Evolutionary conservation across 1,284 basidiomycete genomes (phyloP).

Genomic region (Ganoderma multipileum): DNA sequence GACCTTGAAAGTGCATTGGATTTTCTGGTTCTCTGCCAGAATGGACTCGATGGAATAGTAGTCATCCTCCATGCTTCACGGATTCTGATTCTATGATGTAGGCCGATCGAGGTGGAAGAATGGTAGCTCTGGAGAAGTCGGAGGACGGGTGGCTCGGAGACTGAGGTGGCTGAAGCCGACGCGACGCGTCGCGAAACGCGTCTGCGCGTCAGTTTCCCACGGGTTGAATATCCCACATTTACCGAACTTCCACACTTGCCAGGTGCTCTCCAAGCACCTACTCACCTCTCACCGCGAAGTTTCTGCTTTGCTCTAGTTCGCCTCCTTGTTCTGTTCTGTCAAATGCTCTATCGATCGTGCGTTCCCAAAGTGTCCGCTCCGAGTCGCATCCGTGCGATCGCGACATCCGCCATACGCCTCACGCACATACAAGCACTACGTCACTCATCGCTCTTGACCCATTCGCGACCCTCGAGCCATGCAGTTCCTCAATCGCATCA

Average conservation of each 20-base stretch:
- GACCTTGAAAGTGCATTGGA: slow-evolving; percentile 88
- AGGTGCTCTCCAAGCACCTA: not conserved
- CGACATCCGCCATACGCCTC: slow-evolving; percentile 22
- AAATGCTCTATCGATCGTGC: slow-evolving; percentile 21
- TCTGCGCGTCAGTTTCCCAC: slow-evolving; percentile 31
- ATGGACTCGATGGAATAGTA: slow-evolving; percentile 91
- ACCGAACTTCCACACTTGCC: not conserved
- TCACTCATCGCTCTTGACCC: slow-evolving; percentile 9
- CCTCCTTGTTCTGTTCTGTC: not conserved
- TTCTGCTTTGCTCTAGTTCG: not conserved
- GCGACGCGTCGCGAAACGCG: slow-evolving; percentile 32
- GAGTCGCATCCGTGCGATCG: slow-evolving; percentile 16
- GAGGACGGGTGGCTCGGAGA: not conserved
- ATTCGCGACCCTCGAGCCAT: slow-evolving; percentile 8
- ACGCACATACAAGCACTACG: slow-evolving; percentile 25
- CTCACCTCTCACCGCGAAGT: not conserved
- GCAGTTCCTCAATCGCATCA: not conserved
- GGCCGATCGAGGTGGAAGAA: not conserved
- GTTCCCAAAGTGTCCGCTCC: slow-evolving; percentile 15
- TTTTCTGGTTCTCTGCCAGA: slow-evolving; percentile 91
- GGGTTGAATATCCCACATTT: slow-evolving; percentile 4
- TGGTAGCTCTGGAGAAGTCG: not conserved
- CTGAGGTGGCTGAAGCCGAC: slow-evolving; percentile 16
- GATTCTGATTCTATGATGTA: not conserved
- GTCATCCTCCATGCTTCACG: slow-evolving; percentile 76